Conservation (phyloP, 2,329 filamentous ascomycete species). For the Acarospora socialis region DNA sequence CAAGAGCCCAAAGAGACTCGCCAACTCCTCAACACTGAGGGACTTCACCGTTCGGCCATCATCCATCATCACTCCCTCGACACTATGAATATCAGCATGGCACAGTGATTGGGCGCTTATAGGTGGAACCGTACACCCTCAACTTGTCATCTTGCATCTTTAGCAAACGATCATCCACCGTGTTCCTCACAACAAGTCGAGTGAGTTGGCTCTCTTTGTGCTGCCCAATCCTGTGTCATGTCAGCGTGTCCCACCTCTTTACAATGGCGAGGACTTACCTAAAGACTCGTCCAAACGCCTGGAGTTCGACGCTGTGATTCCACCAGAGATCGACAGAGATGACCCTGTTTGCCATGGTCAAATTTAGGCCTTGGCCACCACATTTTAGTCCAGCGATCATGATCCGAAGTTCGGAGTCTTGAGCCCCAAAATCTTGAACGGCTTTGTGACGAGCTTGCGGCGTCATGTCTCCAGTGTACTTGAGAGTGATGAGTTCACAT, state of each 20-base stretch:
- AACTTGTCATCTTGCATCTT: constrained; percentile 34
- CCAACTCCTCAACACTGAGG: no score
- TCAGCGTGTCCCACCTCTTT: neutral
- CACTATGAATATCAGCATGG: no score
- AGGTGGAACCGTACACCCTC: no score
- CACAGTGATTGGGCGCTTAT: no score
- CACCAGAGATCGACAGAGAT: constrained; percentile 46
- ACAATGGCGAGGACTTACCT: constrained; percentile 3
- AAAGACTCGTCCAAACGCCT: constrained; percentile 34
- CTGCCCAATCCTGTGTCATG: constrained; percentile 44
- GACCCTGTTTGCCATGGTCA: constrained; percentile 45
- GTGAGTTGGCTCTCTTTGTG: constrained; percentile 43
- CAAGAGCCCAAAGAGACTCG: no score
- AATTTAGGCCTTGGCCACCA: constrained; percentile 44
- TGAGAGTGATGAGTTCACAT: neutral
- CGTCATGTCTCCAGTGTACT: constrained; percentile 37
- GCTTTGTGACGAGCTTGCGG: constrained; percentile 30
- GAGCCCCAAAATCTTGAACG: constrained; percentile 32
- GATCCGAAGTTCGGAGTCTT: constrained; percentile 26
- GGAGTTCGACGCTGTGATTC: constrained; percentile 48
- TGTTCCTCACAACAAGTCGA: constrained; percentile 40
- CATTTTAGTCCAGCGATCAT: constrained; percentile 43
- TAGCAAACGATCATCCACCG: constrained; percentile 44
- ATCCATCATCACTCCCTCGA: no score
- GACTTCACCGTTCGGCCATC: no score